Evolutionary conservation across 192 early-diverging fungal genomes (phyloP).

Genomic region (Backusella westeae): DNA sequence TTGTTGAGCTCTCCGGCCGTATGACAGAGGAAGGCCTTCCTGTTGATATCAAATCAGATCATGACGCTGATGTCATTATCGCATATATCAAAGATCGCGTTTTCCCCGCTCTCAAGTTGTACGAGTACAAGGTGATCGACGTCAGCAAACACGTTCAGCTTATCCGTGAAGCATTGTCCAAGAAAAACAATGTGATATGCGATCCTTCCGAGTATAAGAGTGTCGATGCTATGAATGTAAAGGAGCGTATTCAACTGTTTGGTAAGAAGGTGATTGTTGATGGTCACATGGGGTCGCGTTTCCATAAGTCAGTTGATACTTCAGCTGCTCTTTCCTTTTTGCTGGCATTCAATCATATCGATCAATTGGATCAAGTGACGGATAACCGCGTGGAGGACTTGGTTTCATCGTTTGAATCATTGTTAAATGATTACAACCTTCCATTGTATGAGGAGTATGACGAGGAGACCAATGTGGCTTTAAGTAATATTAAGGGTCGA

Average conservation of each 20-base stretch:
- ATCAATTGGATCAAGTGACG: background rate
- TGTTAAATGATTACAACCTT: constrained; percentile 89
- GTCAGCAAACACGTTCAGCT: constrained; percentile 44
- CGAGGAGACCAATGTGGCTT: constrained; percentile 64
- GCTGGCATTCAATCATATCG: constrained; percentile 9
- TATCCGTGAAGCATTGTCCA: constrained; percentile 46
- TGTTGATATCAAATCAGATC: constrained; percentile 57
- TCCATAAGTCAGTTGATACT: constrained; percentile 53
- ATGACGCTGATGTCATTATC: constrained; percentile 69
- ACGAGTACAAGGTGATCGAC: constrained; percentile 88
- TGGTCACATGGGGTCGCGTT: constrained; percentile 49
- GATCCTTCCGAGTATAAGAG: constrained; percentile 16
- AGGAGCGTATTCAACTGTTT: constrained; percentile 44
- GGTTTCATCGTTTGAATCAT: constrained; percentile 47
- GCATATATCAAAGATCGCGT: constrained; percentile 51
- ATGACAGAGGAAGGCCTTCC: constrained; percentile 51
- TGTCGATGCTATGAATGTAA: constrained; percentile 41
- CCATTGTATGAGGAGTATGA: constrained; percentile 86
- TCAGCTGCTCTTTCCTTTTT: constrained; percentile 51
- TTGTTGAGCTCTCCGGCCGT: constrained; percentile 67
- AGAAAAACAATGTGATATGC: background rate
- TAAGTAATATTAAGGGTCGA: constrained; percentile 73
- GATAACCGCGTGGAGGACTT: constrained; percentile 31
- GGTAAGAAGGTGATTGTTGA: constrained; percentile 35
- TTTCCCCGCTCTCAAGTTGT: constrained; percentile 65